Conservation (phyloP, 306 rosid species). For the Fragaria vesca region DNA sequence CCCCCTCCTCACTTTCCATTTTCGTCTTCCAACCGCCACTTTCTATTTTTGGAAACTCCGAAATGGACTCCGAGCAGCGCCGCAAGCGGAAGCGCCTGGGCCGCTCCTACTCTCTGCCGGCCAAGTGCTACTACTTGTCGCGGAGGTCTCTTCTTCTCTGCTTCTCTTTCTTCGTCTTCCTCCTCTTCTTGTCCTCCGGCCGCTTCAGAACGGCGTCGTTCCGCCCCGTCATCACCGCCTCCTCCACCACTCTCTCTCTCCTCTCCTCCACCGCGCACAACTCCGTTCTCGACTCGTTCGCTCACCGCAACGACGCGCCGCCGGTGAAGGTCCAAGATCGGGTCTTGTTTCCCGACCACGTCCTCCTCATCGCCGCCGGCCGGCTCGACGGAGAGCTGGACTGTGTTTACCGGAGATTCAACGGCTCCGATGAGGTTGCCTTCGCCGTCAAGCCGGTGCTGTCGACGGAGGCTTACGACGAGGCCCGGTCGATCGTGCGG, state of each 20-base stretch:
- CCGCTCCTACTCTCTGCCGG: conserved; percentile 25
- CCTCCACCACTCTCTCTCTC: conserved; percentile 49
- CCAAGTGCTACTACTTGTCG: conserved; percentile 28
- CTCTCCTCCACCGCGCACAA: conserved; percentile 52
- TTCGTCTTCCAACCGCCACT: background rate
- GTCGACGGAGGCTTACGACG: conserved; percentile 55
- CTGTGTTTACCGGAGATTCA: conserved; percentile 56
- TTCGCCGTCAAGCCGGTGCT: conserved; percentile 39
- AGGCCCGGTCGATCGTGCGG: conserved; percentile 60
- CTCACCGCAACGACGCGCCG: background rate
- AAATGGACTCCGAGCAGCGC: conserved; percentile 70
- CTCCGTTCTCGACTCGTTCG: conserved; percentile 56
- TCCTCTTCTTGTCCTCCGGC: conserved; percentile 47
- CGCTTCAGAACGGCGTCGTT: conserved; percentile 43
- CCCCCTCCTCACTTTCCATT: background rate
- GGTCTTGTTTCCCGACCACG: conserved; percentile 66
- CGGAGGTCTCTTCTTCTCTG: conserved; percentile 70
- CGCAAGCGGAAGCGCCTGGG: conserved; percentile 61
- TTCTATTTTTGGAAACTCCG: background rate
- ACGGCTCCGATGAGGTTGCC: conserved; percentile 25
- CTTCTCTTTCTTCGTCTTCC: conserved; percentile 49
- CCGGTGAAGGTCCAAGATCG: conserved; percentile 47
- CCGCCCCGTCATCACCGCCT: conserved; percentile 45
- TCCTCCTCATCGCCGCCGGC: conserved; percentile 42
- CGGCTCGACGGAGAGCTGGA: conserved; percentile 5